Evolutionary conservation across 176 grass and related monocot genomes (phyloP), one percentile per base, ranked within the genome.

Genomic region (Aegilops umbellulata): DNA sequence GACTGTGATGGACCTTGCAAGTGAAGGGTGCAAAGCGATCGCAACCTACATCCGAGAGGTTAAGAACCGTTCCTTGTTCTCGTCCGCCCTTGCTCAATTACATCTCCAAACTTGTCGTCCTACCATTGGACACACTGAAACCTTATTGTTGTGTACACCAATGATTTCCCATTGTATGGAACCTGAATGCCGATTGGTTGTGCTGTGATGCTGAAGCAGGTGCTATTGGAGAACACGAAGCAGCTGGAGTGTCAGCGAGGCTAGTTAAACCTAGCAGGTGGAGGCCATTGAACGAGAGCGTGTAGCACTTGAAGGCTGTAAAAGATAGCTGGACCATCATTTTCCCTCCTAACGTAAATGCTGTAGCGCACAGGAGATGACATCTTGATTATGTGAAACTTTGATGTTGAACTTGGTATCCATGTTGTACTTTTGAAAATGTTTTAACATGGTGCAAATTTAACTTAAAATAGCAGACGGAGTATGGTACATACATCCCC

Each of bases 21-120:
- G 89, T 14, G 93, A 98, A 92, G 96, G 96, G 74, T 98, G 96
- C 93, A 98, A 95, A 87, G 96, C 93, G 25, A 90, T 98, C 10
- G 96, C 91, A 85, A 78, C 83, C 30, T 95, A 98, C 82, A 92
- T 95, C 29, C 88, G 91, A 51, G 88, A 90, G 82, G 96, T 95
- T 89, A 89, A 87, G 27, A 80, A 27, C 64, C 2, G 29, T 58
- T 65, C 25, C 23, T 13, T 83, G 36, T 67, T 39, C 30, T 63
- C 47, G 47, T 4, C 47, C 5, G 15, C 47, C 47, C 47, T 51
- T 51, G 47, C 47, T 16, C 47, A 51, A 51, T 51, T 51, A 51
- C 4, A 51, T 51, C 15, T 51, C 47, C 47, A 51, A 51, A 51
- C 47, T 51, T 51, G 47, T 6, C 15, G 1, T 51, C 42, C 13